Conservation (phyloP, 169 alveolate species). For the Toxoplasma gondii region DNA sequence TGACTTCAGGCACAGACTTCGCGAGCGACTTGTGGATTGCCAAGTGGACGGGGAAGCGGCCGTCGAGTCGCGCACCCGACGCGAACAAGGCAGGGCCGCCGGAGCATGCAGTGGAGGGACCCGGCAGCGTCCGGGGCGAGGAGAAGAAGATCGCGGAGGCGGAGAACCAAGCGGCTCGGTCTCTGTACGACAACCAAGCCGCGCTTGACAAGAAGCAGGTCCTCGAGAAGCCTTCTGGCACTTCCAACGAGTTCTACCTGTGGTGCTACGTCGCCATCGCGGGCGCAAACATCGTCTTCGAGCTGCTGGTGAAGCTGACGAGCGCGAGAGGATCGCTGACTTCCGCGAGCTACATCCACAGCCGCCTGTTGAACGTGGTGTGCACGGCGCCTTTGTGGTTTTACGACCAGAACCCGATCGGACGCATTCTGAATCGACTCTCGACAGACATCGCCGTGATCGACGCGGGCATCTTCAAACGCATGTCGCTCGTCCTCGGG, state of each 20-base stretch:
- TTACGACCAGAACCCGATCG: conserved; percentile 79
- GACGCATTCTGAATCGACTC: conserved; percentile 78
- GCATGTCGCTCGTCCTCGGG: conserved; percentile 68
- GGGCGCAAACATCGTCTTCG: neutral
- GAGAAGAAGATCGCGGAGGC: conserved; percentile 24
- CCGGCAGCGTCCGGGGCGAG: neutral
- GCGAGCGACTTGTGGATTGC: conserved; percentile 56
- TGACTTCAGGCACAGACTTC: conserved; percentile 36
- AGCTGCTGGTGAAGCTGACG: neutral
- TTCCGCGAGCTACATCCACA: conserved; percentile 69
- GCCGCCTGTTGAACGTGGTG: conserved; percentile 62
- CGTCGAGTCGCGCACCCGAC: neutral
- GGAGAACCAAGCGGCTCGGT: conserved; percentile 24
- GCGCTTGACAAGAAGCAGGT: neutral
- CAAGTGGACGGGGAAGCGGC: conserved; percentile 34
- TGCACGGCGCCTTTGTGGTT: conserved; percentile 78
- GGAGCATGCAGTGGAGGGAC: conserved; percentile 1
- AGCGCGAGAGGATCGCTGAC: conserved; percentile 69
- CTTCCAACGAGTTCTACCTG: neutral
- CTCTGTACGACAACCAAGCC: neutral
- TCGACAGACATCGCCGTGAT: conserved; percentile 75
- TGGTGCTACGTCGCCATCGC: conserved; percentile 44
- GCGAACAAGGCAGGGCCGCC: neutral
- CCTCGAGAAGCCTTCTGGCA: neutral
- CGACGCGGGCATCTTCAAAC: conserved; percentile 72